Evolutionary conservation across 2,329 filamentous ascomycete species (phyloP).

Genomic region (Zelopaecilomyces penicillatus): DNA sequence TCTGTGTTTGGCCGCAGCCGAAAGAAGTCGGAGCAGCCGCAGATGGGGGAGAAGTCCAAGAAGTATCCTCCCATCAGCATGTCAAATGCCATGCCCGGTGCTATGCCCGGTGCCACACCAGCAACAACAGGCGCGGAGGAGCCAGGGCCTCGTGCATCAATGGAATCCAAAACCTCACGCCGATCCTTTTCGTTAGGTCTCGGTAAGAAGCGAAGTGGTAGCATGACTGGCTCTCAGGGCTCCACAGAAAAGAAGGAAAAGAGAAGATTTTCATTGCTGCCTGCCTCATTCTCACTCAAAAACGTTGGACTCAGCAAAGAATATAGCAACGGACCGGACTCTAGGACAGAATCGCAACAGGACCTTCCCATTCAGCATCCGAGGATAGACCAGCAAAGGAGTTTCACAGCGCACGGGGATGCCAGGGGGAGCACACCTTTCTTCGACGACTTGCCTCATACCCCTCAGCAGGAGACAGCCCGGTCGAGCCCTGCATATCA

Average conservation of each 20-base stretch:
- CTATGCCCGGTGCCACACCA: not conserved
- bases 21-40: constrained; percentile 42
- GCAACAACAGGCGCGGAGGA: constrained; percentile 33
- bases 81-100: constrained; percentile 58
- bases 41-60: constrained; percentile 50
- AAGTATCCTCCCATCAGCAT: constrained; percentile 89
- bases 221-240: constrained; percentile 48
- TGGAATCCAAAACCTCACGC: constrained; percentile 59
- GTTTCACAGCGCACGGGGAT: constrained; percentile 27
- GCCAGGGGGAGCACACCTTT: constrained; percentile 28
- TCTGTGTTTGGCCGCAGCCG: constrained; percentile 65
- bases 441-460: constrained; percentile 31
- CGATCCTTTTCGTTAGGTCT: constrained; percentile 63
- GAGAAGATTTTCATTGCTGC: constrained; percentile 64
- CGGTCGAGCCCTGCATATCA: constrained; percentile 27
- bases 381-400: constrained; percentile 19
- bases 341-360: constrained; percentile 42
- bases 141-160: constrained; percentile 47
- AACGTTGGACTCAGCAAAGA: constrained; percentile 54
- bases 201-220: constrained; percentile 63
- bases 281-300: constrained; percentile 55
- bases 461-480: constrained; percentile 24
- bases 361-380: constrained; percentile 44
- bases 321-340: constrained; percentile 35
- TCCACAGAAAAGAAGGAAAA: constrained; percentile 50